These are phyloP conservation scores for Pilasporangium apinafurcum DNA, from an alignment of 352 stramenopile species.

Conservation along the genomic window DNA sequence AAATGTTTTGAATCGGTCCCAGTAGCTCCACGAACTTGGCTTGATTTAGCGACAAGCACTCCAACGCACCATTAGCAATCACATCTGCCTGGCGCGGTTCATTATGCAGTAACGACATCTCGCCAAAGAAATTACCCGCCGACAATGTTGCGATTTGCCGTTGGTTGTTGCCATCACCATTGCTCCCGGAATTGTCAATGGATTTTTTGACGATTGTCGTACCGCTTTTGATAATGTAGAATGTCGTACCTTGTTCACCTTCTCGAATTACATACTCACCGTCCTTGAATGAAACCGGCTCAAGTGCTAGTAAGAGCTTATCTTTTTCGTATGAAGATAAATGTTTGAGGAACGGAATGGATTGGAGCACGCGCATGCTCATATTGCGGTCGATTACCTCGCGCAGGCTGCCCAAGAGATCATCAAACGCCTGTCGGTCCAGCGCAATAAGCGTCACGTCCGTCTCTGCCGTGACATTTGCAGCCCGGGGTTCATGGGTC, in stretches of 20 bases:
- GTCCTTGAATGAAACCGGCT: constrained; percentile 41
- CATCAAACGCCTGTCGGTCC: constrained; percentile 91
- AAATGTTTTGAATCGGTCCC: constrained; percentile 61
- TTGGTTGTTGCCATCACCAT: constrained; percentile 19
- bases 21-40: constrained; percentile 83
- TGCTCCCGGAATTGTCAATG: too few species aligned
- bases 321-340: constrained; percentile 50
- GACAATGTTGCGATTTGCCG: constrained; percentile 55
- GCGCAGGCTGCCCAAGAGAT: constrained; percentile 89
- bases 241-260: constrained; percentile 60
- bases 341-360: constrained; percentile 68
- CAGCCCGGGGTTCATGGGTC: constrained; percentile 81
- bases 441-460: constrained; percentile 77
- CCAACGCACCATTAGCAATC: constrained; percentile 62
- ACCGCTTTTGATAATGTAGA: constrained; percentile 81
- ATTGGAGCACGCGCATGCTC: constrained; percentile 70
- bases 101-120: constrained; percentile 64
- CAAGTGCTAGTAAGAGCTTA: constrained; percentile 52
- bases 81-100: constrained; percentile 58
- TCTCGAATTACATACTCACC: constrained; percentile 55
- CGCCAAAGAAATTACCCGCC: constrained; percentile 55
- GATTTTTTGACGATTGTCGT: constrained; percentile 46
- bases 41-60: constrained; percentile 87
- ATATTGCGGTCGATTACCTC: constrained; percentile 89
- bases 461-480: constrained; percentile 82